Percentiles rank a stretch among this genome's conserved stretches.
Conservation (phyloP, 495 filamentous ascomycete species). For the Corynascus novoguineensis region DNA sequence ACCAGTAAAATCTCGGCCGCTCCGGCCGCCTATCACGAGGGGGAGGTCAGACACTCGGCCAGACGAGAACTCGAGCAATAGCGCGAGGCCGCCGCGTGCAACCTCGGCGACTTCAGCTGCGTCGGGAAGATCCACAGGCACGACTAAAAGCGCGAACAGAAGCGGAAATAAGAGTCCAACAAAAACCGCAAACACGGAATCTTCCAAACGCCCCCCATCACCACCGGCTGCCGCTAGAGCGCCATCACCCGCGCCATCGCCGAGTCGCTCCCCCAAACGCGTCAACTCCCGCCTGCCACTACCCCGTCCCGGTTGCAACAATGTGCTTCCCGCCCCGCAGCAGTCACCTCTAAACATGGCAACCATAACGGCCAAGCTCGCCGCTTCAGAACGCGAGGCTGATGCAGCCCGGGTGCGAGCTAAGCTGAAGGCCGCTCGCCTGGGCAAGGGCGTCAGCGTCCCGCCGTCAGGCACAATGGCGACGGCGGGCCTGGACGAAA, state of each 20-base stretch:
- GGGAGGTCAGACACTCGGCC: constrained; percentile 12
- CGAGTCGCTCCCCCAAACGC: constrained; percentile 19
- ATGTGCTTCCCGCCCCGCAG: constrained; percentile 32
- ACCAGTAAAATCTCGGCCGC: constrained; percentile 2
- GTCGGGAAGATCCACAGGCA: constrained; percentile 11
- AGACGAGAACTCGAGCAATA: neutral
- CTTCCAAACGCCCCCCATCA: neutral
- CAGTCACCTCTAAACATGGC: constrained; percentile 49
- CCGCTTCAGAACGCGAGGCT: constrained; percentile 51
- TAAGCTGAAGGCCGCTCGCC: constrained; percentile 46
- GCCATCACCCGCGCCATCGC: constrained; percentile 16
- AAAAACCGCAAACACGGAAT: constrained; percentile 10
- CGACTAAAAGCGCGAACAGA: constrained; percentile 5
- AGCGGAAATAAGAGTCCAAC: constrained; percentile 6
- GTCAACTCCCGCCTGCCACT: constrained; percentile 40
- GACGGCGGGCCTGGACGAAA: constrained; percentile 5
- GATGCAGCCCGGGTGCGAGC: constrained; percentile 51
- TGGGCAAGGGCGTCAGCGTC: constrained; percentile 21
- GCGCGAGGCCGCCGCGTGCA: neutral
- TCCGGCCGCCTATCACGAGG: constrained; percentile 9
- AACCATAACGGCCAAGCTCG: constrained; percentile 51
- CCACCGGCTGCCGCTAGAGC: neutral
- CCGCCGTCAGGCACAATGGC: constrained; percentile 9
- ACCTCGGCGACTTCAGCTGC: constrained; percentile 14
- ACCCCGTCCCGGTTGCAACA: constrained; percentile 24